A percentile compares a stretch with the other conserved stretches of the same genome.
Conservation (phyloP, 108 stramenopile genomes). For the Pseudonitzschia delicatissima region DNA sequence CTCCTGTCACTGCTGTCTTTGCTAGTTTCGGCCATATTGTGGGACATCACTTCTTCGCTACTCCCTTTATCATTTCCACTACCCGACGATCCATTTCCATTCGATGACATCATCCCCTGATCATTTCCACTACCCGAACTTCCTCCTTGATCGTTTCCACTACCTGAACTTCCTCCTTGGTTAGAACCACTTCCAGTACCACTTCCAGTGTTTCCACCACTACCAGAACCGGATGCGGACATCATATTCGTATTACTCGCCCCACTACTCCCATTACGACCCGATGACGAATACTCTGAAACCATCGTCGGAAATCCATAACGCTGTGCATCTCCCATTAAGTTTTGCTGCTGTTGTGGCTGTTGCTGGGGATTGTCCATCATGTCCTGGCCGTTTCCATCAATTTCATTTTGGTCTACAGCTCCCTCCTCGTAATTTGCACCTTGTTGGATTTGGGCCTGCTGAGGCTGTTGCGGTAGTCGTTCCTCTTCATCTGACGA, state of each 20-base stretch:
- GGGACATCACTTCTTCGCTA: slow-evolving; percentile 29
- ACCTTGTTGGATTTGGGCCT: background rate
- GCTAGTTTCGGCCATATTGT: slow-evolving; percentile 18
- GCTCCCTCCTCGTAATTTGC: background rate
- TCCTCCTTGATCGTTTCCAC: slow-evolving; percentile 36
- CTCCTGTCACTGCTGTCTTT: slow-evolving; percentile 8
- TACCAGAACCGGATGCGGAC: slow-evolving; percentile 39
- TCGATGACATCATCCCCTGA: slow-evolving; percentile 32
- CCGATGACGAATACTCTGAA: slow-evolving; percentile 32
- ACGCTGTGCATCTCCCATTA: background rate
- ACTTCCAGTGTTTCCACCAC: slow-evolving; percentile 38
- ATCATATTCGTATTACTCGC: slow-evolving; percentile 19
- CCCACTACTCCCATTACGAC: slow-evolving; percentile 18
- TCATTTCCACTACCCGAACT: slow-evolving; percentile 46
- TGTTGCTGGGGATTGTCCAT: slow-evolving; percentile 9
- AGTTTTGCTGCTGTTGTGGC: slow-evolving; percentile 6
- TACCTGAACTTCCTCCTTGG: slow-evolving; percentile 40
- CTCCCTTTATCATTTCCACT: slow-evolving; percentile 38
- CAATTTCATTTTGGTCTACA: slow-evolving; percentile 6
- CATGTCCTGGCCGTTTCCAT: slow-evolving; percentile 2
- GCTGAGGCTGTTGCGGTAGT: slow-evolving; percentile 16
- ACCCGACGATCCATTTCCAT: slow-evolving; percentile 31
- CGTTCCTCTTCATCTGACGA: slow-evolving; percentile 19
- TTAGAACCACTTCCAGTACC: slow-evolving; percentile 43
- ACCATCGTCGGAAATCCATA: slow-evolving; percentile 17